These are phyloP conservation scores for Hymenoscyphus occultus DNA, from an alignment of 2,329 filamentous ascomycete genomes.

Conservation along the genomic window DNA sequence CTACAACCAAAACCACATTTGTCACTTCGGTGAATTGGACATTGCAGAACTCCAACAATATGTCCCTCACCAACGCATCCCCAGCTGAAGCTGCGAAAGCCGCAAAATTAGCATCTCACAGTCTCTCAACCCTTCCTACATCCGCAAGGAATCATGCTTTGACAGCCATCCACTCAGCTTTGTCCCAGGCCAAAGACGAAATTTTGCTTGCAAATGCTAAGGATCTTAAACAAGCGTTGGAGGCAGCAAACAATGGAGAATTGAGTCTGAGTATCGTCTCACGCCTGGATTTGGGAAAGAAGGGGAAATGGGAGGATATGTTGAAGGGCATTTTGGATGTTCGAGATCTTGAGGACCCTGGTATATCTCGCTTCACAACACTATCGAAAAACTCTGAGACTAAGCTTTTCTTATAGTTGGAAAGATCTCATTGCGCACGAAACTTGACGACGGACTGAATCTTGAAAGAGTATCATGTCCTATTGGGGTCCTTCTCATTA, in stretches of 20 bases:
- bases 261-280: slow-evolving; percentile 83
- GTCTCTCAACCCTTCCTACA: slow-evolving; percentile 74
- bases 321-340: slow-evolving; percentile 91
- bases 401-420: slow-evolving; percentile 57
- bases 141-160: slow-evolving; percentile 80
- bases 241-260: slow-evolving; percentile 70
- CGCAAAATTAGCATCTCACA: slow-evolving; percentile 78
- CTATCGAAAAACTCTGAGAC: slow-evolving; percentile 10
- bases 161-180: slow-evolving; percentile 75
- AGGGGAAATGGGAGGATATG: slow-evolving; percentile 98
- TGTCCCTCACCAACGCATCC: slow-evolving; percentile 88
- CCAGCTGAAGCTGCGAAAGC: slow-evolving; percentile 73
- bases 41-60: slow-evolving; percentile 38
- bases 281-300: slow-evolving; percentile 78
- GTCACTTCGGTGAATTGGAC: neutral
- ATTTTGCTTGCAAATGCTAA: slow-evolving; percentile 85
- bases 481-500: slow-evolving; percentile 96
- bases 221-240: slow-evolving; percentile 72
- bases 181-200: slow-evolving; percentile 63
- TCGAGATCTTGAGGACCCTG: slow-evolving; percentile 76
- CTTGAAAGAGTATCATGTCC: slow-evolving; percentile 89
- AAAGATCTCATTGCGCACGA: slow-evolving; percentile 76
- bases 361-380: slow-evolving; percentile 44
- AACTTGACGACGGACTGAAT: slow-evolving; percentile 79
- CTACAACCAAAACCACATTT: neutral